These are phyloP conservation scores for Candida chauliodis DNA, from an alignment of 805 yeast species.

Conservation along the genomic window DNA sequence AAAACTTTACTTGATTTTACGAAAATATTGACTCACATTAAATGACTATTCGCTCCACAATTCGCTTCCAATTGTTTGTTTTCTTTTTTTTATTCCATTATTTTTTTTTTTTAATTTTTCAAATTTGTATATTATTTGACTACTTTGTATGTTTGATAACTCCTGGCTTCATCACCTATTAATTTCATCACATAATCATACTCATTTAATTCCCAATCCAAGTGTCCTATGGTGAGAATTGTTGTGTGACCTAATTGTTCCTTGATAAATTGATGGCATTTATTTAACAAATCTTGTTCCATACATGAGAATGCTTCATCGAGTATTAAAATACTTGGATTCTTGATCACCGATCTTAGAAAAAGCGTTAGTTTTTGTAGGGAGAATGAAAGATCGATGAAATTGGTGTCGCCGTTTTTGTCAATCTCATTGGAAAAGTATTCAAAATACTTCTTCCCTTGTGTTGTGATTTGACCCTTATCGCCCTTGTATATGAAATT, in stretches of 20 bases:
- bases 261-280: slow-evolving; percentile 30
- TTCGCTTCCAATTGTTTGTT: too few relatives aligned
- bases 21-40: too few relatives aligned
- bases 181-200: slow-evolving; percentile 48
- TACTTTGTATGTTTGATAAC: slow-evolving; percentile 17
- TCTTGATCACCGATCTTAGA: slow-evolving; percentile 70
- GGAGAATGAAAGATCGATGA: slow-evolving; percentile 58
- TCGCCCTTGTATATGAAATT: slow-evolving; percentile 46
- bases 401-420: slow-evolving; percentile 32
- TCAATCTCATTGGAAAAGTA: slow-evolving; percentile 29
- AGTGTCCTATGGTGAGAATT: slow-evolving; percentile 77
- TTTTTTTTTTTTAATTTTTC: too few relatives aligned
- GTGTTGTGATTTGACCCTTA: slow-evolving; percentile 12
- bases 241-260: slow-evolving; percentile 45
- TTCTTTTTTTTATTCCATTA: too few relatives aligned
- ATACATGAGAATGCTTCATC: slow-evolving; percentile 94
- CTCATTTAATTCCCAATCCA: slow-evolving; percentile 72
- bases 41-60: neutral
- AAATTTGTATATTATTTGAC: too few relatives aligned
- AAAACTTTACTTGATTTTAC: too few relatives aligned
- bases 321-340: slow-evolving; percentile 73
- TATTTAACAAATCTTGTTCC: slow-evolving; percentile 48
- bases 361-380: slow-evolving; percentile 78
- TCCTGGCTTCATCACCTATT: slow-evolving; percentile 25
- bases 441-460: slow-evolving; percentile 17